Base-by-base conservation (phyloP, 805 yeast species). In the Myxozyma melibiosi region DNA sequence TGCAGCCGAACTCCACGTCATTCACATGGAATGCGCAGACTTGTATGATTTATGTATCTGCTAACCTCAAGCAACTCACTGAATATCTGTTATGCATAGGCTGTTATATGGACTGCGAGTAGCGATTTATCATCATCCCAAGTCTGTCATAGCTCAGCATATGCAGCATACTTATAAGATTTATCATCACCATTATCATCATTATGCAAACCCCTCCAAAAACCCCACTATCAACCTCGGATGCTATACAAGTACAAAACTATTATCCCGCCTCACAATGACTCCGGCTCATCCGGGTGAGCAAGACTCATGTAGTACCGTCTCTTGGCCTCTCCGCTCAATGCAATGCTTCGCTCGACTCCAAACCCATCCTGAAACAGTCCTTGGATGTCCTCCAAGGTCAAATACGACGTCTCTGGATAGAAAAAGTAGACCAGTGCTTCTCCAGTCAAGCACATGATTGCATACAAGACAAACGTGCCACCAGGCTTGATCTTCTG, bases 401-500 rank as follows among this genome's bases (percentile, higher is more conserved):
- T 90, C 69, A 92, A 80, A 45, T 94, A 95, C 1, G 96, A 84
- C 42, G 95, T 82, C 74, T 92, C 99, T 28, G 98, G 98, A 67
- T 90, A 88, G 68, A 90, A 84, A 80, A 90, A 86, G 75, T 77
- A 86, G 37, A 88, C 87, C 68, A 89, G 83, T 1, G 88, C 65
- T 70, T 86, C 81, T 0, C 97, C 84, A 1, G 89, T 65, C 8
- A 82, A 76, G 68, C 94, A 83, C 55, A 94, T 78, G 1, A 83
- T 95, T 1, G 96, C 97, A 71, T 90, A 92, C 63, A 92, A 80
- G 0, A 90, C 82, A 74, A 92, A 92, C 0, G 98, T 92, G 28
- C 98, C 98, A 0, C 96, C 83, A 41, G 98, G 97, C 1, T 98
- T 89, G 61, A 94, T 90, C 65, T 83, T 86, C 69, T 88, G 82